Evolutionary conservation across 1,139 yeast genomes (phyloP).

Genomic region (Magnusiomyces magnusii): DNA sequence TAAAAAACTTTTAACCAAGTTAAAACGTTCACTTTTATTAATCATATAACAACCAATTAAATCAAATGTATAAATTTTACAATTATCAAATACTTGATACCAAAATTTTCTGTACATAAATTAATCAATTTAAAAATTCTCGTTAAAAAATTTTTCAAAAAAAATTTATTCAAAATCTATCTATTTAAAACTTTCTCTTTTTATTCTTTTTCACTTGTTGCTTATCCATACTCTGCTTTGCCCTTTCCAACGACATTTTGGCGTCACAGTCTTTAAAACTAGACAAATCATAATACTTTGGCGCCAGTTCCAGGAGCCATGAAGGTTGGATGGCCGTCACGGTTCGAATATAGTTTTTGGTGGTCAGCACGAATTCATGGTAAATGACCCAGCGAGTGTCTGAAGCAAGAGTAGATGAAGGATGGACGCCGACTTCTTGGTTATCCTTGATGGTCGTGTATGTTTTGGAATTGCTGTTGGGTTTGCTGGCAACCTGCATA

Average conservation of each 20-base stretch:
- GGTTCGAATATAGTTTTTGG: slow-evolving; percentile 88
- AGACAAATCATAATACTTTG: slow-evolving; percentile 68
- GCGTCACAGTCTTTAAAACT: slow-evolving; percentile 81
- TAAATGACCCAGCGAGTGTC: slow-evolving; percentile 91
- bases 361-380: slow-evolving; percentile 90
- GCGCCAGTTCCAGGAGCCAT: slow-evolving; percentile 84
- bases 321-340: slow-evolving; percentile 91
- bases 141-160: too few relatives aligned
- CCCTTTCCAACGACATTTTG: slow-evolving; percentile 66
- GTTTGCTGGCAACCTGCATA: slow-evolving; percentile 79
- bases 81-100: background rate
- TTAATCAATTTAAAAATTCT: background rate
- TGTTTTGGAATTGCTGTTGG: slow-evolving; percentile 53
- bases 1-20: background rate
- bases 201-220: background rate
- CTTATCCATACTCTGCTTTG: slow-evolving; percentile 31
- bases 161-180: background rate
- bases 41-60: too few relatives aligned
- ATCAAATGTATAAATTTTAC: too few relatives aligned
- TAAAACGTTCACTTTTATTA: background rate
- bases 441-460: slow-evolving; percentile 89
- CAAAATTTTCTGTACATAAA: background rate
- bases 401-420: slow-evolving; percentile 78
- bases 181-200: background rate
- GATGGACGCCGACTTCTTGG: slow-evolving; percentile 91